Percentiles rank a stretch among this genome's conserved stretches.
Evolutionary conservation across 805 yeast genomes (phyloP).

Genomic region (Lachancea kluyveri): DNA sequence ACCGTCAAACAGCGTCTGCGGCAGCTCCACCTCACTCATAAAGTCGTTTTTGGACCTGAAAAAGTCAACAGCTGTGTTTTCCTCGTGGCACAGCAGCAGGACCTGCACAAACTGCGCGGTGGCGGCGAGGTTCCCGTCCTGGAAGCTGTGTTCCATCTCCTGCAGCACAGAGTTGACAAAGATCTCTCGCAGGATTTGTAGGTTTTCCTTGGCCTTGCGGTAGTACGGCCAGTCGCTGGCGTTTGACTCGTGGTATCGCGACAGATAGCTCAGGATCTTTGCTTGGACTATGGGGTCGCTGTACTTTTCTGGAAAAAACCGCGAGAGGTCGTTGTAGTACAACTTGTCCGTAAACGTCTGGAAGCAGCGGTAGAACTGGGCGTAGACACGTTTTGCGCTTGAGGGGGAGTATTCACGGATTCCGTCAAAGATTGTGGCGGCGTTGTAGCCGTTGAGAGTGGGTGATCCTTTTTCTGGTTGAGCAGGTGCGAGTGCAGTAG

Average conservation of each 20-base stretch:
- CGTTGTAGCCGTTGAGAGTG: too few relatives aligned
- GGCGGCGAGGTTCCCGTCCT: conserved; percentile 37
- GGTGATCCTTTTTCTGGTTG: conserved; percentile 3
- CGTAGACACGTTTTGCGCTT: conserved; percentile 14
- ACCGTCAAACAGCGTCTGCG: conserved; percentile 21
- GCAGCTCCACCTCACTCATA: conserved; percentile 27
- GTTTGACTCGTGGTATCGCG: conserved; percentile 18
- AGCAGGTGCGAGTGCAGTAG: too few relatives aligned
- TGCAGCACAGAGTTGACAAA: conserved; percentile 65
- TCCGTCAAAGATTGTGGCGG: conserved; percentile 17
- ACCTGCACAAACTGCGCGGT: conserved; percentile 28
- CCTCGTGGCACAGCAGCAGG: conserved; percentile 35
- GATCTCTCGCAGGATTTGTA: conserved; percentile 39
- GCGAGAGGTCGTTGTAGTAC: conserved; percentile 15
- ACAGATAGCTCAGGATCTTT: conserved; percentile 17
- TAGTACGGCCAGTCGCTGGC: conserved; percentile 15
- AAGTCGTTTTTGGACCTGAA: conserved; percentile 34
- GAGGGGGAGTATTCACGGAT: conserved; percentile 11
- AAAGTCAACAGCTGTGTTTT: conserved; percentile 34
- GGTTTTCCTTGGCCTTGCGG: conserved; percentile 15
- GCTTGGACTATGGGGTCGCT: conserved; percentile 25
- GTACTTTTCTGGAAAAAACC: conserved; percentile 21
- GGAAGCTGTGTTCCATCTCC: conserved; percentile 59
- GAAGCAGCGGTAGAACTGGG: conserved; percentile 13
- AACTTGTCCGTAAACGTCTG: conserved; percentile 21